A percentile compares a stretch with the other conserved stretches of the same genome.
Evolutionary conservation across 2,329 filamentous ascomycete genomes (phyloP).

Genomic region (Stagonosporopsis cucurbitacearum): DNA sequence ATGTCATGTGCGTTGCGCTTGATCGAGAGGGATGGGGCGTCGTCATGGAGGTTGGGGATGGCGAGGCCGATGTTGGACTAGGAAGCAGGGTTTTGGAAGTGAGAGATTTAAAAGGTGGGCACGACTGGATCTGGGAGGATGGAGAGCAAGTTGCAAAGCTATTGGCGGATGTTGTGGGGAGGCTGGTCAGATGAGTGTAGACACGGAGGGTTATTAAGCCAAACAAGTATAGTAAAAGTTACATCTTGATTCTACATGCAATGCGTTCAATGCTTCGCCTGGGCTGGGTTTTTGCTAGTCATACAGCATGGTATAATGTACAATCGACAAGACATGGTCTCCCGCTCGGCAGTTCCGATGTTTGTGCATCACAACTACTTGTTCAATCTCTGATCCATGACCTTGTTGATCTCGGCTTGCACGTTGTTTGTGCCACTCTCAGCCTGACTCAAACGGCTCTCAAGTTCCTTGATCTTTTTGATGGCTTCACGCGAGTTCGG

Average conservation of each 20-base stretch:
- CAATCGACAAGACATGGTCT: conserved; percentile 23
- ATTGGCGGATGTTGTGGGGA: conserved; percentile 36
- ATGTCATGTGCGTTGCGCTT: conserved; percentile 61
- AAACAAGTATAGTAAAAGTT: neutral
- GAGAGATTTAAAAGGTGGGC: conserved; percentile 61
- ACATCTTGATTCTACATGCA: conserved; percentile 27
- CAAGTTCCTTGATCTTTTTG: conserved; percentile 43
- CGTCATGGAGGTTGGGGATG: conserved; percentile 35
- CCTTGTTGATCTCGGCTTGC: conserved; percentile 42
- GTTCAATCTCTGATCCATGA: conserved; percentile 46
- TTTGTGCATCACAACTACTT: conserved; percentile 22
- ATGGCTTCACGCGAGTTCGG: conserved; percentile 29
- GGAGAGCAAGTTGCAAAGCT: conserved; percentile 62
- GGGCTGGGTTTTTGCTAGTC: conserved; percentile 32
- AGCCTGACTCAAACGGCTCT: conserved; percentile 33
- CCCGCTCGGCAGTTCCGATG: neutral
- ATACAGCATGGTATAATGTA: conserved; percentile 44
- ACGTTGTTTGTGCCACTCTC: conserved; percentile 34
- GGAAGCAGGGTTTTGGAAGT: conserved; percentile 45
- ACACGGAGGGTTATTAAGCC: neutral
- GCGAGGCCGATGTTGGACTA: conserved; percentile 35
- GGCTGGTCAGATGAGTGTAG: conserved; percentile 14
- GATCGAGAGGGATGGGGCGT: conserved; percentile 50
- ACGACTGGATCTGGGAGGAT: conserved; percentile 69
- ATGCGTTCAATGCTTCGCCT: conserved; percentile 29